These are phyloP conservation scores for Saitozyma sp. DNA, from an alignment of 768 basidiomycete genomes.

Conservation along the genomic window DNA sequence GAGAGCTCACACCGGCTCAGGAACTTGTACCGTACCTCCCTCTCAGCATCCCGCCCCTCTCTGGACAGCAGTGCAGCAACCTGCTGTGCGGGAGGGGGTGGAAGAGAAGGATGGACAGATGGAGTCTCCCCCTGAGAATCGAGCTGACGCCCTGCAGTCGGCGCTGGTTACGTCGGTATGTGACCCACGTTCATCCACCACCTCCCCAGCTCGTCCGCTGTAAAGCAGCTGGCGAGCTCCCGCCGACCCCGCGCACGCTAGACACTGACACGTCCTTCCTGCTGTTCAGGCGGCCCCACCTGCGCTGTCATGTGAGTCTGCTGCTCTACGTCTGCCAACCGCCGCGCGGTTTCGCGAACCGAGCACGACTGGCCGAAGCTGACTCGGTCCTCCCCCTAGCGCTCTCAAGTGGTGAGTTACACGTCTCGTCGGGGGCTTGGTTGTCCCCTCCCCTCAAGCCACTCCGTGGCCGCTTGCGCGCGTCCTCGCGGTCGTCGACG, in stretches of 20 bases:
- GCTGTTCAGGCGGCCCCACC: slow-evolving; percentile 76
- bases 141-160: slow-evolving; percentile 31
- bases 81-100: too few relatives aligned
- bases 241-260: not conserved
- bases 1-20: not conserved
- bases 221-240: too few relatives aligned
- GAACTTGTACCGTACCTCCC: not conserved
- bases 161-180: slow-evolving; percentile 76
- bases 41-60: not conserved
- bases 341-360: not conserved
- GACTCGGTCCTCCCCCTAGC: slow-evolving; percentile 17
- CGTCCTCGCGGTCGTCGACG: too few relatives aligned
- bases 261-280: slow-evolving; percentile 12
- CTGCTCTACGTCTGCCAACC: not conserved
- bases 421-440: too few relatives aligned
- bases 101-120: not conserved
- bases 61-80: too few relatives aligned
- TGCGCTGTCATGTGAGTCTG: slow-evolving; percentile 73
- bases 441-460: too few relatives aligned
- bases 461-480: too few relatives aligned
- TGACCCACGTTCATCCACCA: slow-evolving; percentile 24
- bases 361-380: too few relatives aligned
- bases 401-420: slow-evolving; percentile 70
- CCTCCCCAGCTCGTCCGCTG: slow-evolving; percentile 7
- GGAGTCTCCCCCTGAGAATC: not conserved